Conservation (phyloP, 2,329 filamentous ascomycete genomes). For the Fusarium phyllophilum region DNA sequence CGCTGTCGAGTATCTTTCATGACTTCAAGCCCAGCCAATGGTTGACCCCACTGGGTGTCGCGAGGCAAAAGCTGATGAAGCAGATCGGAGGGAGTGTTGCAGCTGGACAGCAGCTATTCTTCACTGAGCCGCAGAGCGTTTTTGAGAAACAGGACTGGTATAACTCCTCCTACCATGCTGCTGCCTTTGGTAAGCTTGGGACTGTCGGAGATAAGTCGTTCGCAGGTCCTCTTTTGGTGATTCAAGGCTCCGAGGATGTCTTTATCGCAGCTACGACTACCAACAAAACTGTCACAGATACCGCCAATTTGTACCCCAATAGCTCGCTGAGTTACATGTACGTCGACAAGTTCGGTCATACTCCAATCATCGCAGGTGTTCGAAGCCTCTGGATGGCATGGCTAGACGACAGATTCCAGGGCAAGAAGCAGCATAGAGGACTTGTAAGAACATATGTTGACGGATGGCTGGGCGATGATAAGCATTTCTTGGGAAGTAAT, state of each 20-base stretch:
- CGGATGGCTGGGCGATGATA: background rate
- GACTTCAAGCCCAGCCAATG: conserved; percentile 26
- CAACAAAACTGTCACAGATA: background rate
- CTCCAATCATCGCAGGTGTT: background rate
- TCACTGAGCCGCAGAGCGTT: background rate
- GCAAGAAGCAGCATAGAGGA: background rate
- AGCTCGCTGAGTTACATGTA: background rate
- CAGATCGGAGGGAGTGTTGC: conserved; percentile 6
- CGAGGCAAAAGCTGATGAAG: background rate
- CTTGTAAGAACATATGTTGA: background rate
- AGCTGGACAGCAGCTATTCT: background rate
- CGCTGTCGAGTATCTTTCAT: conserved; percentile 5
- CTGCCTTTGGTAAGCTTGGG: conserved; percentile 2
- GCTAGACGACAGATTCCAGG: background rate
- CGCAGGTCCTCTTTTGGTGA: background rate
- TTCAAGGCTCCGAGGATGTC: background rate
- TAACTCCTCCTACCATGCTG: conserved; percentile 4
- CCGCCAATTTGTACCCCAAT: fast-evolving
- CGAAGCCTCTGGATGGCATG: conserved; percentile 5
- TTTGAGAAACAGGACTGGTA: background rate
- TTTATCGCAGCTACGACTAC: background rate
- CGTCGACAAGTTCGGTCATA: background rate
- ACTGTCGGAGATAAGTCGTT: background rate
- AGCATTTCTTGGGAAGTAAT: conserved; percentile 1
- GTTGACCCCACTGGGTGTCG: conserved; percentile 21